Evolutionary conservation across 306 rosid genomes (phyloP), one percentile per base, ranked within the genome.

Genomic region (Trifolium subterraneum): DNA sequence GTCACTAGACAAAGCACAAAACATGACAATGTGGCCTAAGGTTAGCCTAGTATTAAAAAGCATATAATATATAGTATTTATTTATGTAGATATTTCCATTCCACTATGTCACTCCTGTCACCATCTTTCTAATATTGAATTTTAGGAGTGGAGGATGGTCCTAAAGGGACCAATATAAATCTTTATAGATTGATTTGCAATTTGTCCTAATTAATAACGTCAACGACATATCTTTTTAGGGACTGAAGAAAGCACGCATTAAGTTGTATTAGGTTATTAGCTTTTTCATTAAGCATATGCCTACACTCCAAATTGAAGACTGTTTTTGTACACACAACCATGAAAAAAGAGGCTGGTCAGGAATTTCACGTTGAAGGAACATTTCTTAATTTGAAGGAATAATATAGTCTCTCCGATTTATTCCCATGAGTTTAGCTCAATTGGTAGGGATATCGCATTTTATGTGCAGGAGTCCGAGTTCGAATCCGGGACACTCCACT

Each of bases 91-190:
- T 78, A 73, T 74, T 74, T 71, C 66, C 48, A 65, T 36, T 75
- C 55, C 71, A 75, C 74, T 71, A 50, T 71, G 59, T 42, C 80
- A 85, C 82, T 85, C 82, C 79, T 52, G 84, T 85, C 88, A 78
- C 69, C 1, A 71, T 85, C 86, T 78, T 66, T 59, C 67, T 45
- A 61, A 71, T 71, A 71, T 81, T 78, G 64, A 74, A 78, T 81
- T 81, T 78, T 35, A 42, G 72, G 69, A 74, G 86, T 75, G 78
- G 82, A 54, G 78, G 82, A 54, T 78, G 79, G 77, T 78, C 67
- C 67, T 67, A 9, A 0, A 1, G n/a, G 71, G 79, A 78, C 79
- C 81, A 75, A 61, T 63, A 29, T 39, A 78, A 71, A 29, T 39
- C 83, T 71, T 77, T 56, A 42, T 52, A 14, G 7, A 65, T 22